Conservation (phyloP, 2,329 filamentous ascomycete species). For the Orbilia javanica region DNA sequence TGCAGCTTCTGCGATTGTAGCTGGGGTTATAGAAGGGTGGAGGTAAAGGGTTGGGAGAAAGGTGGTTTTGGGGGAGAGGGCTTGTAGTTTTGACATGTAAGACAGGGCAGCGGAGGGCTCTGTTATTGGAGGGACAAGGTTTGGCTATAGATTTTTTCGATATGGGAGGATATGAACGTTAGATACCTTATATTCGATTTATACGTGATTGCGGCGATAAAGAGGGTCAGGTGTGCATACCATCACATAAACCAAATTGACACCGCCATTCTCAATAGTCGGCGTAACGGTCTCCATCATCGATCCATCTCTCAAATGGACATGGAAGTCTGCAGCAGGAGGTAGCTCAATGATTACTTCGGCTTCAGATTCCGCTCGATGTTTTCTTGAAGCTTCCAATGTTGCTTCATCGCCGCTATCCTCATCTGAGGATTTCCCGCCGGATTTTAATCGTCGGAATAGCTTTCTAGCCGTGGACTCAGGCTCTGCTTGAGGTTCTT, state of each 20-base stretch:
- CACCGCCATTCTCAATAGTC: conserved; percentile 73
- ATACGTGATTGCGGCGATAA: background rate
- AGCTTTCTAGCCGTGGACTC: conserved; percentile 19
- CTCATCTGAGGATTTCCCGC: conserved; percentile 36
- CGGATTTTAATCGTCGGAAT: conserved; percentile 38
- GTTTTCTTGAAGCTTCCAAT: background rate
- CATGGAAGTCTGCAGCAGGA: conserved; percentile 64
- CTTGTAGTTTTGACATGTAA: conserved; percentile 74
- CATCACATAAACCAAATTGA: conserved; percentile 74
- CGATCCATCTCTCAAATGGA: conserved; percentile 77
- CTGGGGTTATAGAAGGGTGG: conserved; percentile 75
- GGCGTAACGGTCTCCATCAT: conserved; percentile 73
- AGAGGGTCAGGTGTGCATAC: conserved; percentile 63
- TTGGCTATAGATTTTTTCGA: conserved; percentile 71
- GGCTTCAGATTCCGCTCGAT: conserved; percentile 21
- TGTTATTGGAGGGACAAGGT: conserved; percentile 75
- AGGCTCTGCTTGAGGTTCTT: conserved; percentile 15
- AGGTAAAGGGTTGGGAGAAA: conserved; percentile 81
- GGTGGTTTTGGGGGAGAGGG: conserved; percentile 73
- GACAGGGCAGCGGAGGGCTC: conserved; percentile 74
- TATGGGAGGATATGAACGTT: conserved; percentile 16
- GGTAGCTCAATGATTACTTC: conserved; percentile 60
- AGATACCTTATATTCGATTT: conserved; percentile 1
- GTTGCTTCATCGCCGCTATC: conserved; percentile 32
- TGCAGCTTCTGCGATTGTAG: conserved; percentile 79